Percentiles rank a stretch among this genome's conserved stretches.
These are phyloP conservation scores for Fusarium compactum DNA, from an alignment of 2,329 filamentous ascomycete genomes.

Conservation along the genomic window DNA sequence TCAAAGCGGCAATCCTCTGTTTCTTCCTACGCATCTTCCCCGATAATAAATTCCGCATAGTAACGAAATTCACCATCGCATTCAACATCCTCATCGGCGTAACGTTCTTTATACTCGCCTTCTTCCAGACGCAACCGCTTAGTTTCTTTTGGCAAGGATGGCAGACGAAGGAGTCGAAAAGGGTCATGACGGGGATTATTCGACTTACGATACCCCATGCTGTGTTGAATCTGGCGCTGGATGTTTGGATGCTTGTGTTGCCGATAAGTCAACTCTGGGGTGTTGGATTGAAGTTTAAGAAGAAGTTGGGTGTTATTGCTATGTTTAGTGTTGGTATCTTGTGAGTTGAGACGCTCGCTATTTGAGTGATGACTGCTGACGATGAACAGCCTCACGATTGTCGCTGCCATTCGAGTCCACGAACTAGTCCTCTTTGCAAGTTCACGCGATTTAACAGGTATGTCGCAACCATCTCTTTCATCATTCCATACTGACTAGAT, in stretches of 20 bases:
- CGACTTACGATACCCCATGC: constrained; percentile 10
- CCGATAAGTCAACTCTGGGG: constrained; percentile 23
- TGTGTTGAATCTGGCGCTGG: constrained; percentile 1
- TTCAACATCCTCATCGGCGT: not conserved
- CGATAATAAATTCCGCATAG: constrained; percentile 8
- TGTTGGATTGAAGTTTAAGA: constrained; percentile 16
- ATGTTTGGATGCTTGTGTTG: constrained; percentile 28
- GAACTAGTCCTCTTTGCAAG: constrained; percentile 6
- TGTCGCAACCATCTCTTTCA: accelerated
- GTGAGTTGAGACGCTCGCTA: not conserved
- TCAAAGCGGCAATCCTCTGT: constrained; percentile 17
- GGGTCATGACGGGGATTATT: not conserved
- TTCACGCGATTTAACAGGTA: constrained; percentile 16
- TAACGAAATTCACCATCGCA: constrained; percentile 1
- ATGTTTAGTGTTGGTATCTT: constrained; percentile 36
- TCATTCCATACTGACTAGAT: not conserved
- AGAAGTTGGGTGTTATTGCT: constrained; percentile 28
- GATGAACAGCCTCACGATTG: constrained; percentile 7
- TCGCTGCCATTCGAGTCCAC: constrained; percentile 14
- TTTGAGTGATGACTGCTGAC: not conserved
- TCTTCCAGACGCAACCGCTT: constrained; percentile 10
- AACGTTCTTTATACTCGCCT: not conserved
- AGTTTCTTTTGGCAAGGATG: constrained; percentile 22
- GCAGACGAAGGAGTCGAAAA: constrained; percentile 4
- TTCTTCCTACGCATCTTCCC: constrained; percentile 29